A percentile compares a stretch with the other conserved stretches of the same genome.
Conservation (phyloP, 805 yeast species). For the Wickerhamiella slavikovae region DNA sequence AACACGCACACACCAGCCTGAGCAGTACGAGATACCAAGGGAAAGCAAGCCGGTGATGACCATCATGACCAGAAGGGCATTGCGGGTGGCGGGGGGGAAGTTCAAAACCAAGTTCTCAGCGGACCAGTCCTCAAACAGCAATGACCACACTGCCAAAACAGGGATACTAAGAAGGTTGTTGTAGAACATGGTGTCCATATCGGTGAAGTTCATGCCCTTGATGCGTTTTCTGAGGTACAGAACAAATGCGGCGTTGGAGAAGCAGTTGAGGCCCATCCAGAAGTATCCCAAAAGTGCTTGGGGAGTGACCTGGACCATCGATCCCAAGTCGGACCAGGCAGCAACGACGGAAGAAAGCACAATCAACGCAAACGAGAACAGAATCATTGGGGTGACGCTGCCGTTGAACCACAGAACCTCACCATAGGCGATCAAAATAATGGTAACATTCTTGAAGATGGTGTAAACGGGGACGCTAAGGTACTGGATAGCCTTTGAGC, state of each 20-base stretch:
- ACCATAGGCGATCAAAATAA: conserved; percentile 92
- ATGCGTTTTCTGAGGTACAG: conserved; percentile 94
- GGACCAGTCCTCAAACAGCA: conserved; percentile 85
- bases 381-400: conserved; percentile 67
- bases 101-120: conserved; percentile 49
- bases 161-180: conserved; percentile 90
- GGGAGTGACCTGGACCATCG: conserved; percentile 17
- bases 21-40: conserved; percentile 93
- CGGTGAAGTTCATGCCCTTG: conserved; percentile 78
- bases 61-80: conserved; percentile 61
- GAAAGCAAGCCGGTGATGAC: conserved; percentile 82
- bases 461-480: conserved; percentile 91
- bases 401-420: conserved; percentile 97
- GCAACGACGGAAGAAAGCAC: conserved; percentile 93
- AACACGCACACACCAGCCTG: conserved; percentile 99
- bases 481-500: conserved; percentile 83
- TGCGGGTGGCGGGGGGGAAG: conserved; percentile 57
- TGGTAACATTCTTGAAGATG: conserved; percentile 92
- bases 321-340: conserved; percentile 57
- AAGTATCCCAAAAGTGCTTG: conserved; percentile 44
- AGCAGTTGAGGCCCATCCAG: conserved; percentile 94
- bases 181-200: conserved; percentile 95
- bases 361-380: conserved; percentile 78
- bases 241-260: conserved; percentile 84
- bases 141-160: conserved; percentile 53